Conservation (phyloP, 2,329 filamentous ascomycete genomes). For the Tricladium varicosporioides region DNA sequence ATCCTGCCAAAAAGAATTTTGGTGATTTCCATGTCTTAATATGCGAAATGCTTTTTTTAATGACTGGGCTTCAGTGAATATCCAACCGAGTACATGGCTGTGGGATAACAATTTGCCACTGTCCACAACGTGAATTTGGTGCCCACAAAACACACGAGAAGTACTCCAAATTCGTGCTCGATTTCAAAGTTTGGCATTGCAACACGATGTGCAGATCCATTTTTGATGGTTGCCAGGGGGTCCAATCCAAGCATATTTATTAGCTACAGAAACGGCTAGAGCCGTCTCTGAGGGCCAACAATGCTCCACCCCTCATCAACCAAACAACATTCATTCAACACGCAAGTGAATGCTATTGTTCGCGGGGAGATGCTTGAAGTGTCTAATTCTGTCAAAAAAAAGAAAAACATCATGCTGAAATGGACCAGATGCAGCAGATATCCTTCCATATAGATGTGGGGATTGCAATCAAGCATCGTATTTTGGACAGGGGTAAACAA, state of each 20-base stretch:
- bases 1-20: constrained; percentile 5
- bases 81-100: not conserved
- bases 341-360: too few species aligned
- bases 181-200: not conserved
- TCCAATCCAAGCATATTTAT: constrained; percentile 2
- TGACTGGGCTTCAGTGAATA: not conserved
- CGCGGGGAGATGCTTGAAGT: too few species aligned
- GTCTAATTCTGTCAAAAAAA: too few species aligned
- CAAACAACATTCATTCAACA: too few species aligned
- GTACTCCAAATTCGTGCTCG: not conserved
- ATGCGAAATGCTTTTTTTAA: not conserved
- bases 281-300: not conserved
- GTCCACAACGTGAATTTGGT: too few species aligned
- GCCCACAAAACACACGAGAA: not conserved
- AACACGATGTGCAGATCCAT: not conserved
- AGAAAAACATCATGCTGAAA: too few species aligned
- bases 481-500: not conserved
- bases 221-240: not conserved
- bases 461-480: too few species aligned
- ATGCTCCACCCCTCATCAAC: too few species aligned
- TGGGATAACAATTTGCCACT: too few species aligned
- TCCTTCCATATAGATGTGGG: too few species aligned
- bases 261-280: not conserved
- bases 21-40: constrained; percentile 2
- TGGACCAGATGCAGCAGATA: too few species aligned